Evolutionary conservation across 305 asterid species (phyloP).

Genomic region (Solanum hybrid): DNA sequence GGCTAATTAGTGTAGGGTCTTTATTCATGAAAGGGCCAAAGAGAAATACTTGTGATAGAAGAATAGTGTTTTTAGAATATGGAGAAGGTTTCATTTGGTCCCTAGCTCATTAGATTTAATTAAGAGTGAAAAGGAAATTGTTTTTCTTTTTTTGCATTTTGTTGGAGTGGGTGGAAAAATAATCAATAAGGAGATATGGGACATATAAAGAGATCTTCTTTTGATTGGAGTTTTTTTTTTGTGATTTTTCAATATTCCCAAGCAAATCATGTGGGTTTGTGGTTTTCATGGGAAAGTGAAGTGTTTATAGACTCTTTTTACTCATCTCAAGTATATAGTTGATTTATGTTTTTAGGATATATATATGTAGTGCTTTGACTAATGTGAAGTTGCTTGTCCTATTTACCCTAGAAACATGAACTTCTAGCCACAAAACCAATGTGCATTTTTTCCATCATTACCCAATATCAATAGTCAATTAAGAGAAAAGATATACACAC

Average conservation of each 20-base stretch:
- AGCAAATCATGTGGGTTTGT: slow-evolving; percentile 64
- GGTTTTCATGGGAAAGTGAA: slow-evolving; percentile 55
- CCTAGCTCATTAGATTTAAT: slow-evolving; percentile 2
- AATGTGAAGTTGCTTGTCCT: too few relatives aligned
- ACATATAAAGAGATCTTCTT: slow-evolving; percentile 20
- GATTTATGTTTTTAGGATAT: slow-evolving; percentile 17
- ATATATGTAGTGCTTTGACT: not conserved
- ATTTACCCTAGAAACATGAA: too few relatives aligned
- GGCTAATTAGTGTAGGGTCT: slow-evolving; percentile 13
- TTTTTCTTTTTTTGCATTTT: not conserved
- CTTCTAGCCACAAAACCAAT: too few relatives aligned
- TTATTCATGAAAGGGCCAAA: not conserved
- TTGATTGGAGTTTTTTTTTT: slow-evolving; percentile 22
- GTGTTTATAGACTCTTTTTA: slow-evolving; percentile 18
- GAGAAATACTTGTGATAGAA: not conserved
- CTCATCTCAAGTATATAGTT: slow-evolving; percentile 1
- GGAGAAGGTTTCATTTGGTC: slow-evolving; percentile 6
- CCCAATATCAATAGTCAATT: not conserved
- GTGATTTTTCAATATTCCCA: slow-evolving; percentile 45
- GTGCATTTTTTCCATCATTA: slow-evolving; percentile 1
- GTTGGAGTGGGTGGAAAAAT: slow-evolving; percentile 1
- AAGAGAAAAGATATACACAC: not conserved
- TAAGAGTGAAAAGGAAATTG: not conserved
- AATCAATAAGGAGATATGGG: slow-evolving; percentile 9
- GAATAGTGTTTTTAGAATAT: not conserved